Base-by-base conservation (phyloP, 352 stramenopile species). In the Nothophytophthora sp. region DNA sequence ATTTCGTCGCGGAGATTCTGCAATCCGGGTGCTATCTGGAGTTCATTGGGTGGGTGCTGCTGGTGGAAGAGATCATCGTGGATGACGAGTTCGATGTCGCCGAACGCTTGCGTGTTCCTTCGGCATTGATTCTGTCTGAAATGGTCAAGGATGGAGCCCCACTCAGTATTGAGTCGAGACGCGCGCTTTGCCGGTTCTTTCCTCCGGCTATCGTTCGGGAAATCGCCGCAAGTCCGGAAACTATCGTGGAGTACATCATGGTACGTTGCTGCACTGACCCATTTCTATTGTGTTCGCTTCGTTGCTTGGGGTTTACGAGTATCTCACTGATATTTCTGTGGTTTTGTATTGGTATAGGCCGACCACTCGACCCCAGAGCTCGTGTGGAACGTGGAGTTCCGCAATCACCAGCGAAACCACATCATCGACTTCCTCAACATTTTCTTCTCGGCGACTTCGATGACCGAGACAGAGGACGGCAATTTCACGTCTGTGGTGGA, bases 341-440 rank as follows among this genome's bases (percentile, higher is more conserved):
- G 22, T 67, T 29, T 12, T 40, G 53, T 15, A n/a, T 33, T 81
- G 10, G 74, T 90, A 33, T 70, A 98, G 75, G 62, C 54, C 32
- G 88, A 98, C 40, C 90, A 96, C 54, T 89, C 96, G 55, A 96
- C 79, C 19, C 96, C 96, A 0, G 96, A 98, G 58, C 75, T 98
- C 8, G 92, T 99, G 20, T 99, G 96, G 96, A 96, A 97, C 43
- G 60, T 63, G 16, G 73, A 83, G 3, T 96, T 97, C 51, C 83
- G 93, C 27, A 78, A 74, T 5, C 81, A 96, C 51, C 59, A 98
- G 27, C 74, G 88, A 13, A 76, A 79, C 23, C 78, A 77, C 27
- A 42, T 98, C 3, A 58, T 71, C 28, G 60, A 73, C n/a, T 73
- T 95, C 9, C 68, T 98, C 9, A 88, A 93, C 48, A 69, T 76